Evolutionary conservation across 2,329 filamentous ascomycete species (phyloP).

Genomic region (Knufia fluminis): DNA sequence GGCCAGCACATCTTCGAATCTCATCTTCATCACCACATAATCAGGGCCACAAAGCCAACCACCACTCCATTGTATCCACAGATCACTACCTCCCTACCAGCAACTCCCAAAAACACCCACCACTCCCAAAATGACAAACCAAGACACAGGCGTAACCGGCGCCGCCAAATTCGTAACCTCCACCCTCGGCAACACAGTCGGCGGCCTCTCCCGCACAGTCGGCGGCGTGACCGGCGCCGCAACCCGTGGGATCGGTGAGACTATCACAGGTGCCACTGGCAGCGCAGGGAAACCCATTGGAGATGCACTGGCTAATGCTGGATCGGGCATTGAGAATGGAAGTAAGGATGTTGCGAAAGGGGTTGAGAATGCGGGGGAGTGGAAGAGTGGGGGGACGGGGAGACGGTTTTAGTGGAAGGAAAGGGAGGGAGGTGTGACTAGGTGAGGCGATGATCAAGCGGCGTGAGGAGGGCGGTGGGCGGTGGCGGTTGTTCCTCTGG

Average conservation of each 20-base stretch:
- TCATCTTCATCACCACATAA: too few relatives aligned
- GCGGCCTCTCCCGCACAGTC: slow-evolving; percentile 45
- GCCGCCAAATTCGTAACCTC: slow-evolving; percentile 48
- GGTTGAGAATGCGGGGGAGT: slow-evolving; percentile 50
- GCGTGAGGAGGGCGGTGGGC: too few relatives aligned
- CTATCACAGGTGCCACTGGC: slow-evolving; percentile 46
- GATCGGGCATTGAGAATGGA: slow-evolving; percentile 46
- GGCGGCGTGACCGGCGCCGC: slow-evolving; percentile 49
- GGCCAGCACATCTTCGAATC: too few relatives aligned
- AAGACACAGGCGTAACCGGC: slow-evolving; percentile 39
- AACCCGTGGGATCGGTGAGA: slow-evolving; percentile 49
- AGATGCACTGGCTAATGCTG: slow-evolving; percentile 45
- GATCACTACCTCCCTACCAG: too few relatives aligned
- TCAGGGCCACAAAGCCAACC: too few relatives aligned
- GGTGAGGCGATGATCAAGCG: not conserved
- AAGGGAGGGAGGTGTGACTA: not conserved
- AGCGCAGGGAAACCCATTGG: slow-evolving; percentile 47
- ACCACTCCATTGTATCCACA: too few relatives aligned
- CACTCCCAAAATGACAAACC: too few relatives aligned
- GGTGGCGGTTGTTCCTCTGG: too few relatives aligned
- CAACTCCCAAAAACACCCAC: too few relatives aligned
- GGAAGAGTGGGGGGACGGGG: slow-evolving; percentile 27
- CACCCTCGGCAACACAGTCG: slow-evolving; percentile 47
- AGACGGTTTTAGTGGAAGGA: not conserved
- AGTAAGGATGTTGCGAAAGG: slow-evolving; percentile 43